Evolutionary conservation across 331 rosid species (phyloP), one percentile per base, ranked within the genome.

Genomic region (Malus hybrid): DNA sequence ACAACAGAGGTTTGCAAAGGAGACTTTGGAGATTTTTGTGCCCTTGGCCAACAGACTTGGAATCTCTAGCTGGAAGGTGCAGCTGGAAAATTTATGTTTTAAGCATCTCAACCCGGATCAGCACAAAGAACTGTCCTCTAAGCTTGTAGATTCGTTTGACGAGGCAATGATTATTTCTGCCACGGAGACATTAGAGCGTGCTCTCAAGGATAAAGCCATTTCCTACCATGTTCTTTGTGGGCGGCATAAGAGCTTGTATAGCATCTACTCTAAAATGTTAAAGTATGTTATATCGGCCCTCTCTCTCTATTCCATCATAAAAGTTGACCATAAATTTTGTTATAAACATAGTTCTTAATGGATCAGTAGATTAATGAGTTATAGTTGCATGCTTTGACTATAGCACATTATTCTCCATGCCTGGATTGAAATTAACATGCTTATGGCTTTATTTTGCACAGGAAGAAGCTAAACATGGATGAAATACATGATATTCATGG

Each of bases 1-100:
- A 84, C 97, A 81, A 76, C 91, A 86, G 80, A 86, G 97, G 79
- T 90, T 95, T 81, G 99, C 99, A 16, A 95, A 92, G 87, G 99
- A 95, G 74, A 95, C 99, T 39, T 79, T 90, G 86, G 99, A 95
- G 91, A 92, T 95, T 77, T 95, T 92, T 18, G 89, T 88, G 15
- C 99, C 99, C 36, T 77, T 95, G 88, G 93, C 99, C 29, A 90
- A 92, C 77, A 93, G 99, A 48, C 81, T 95, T 22, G 99, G 99
- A 83, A 90, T 95, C 80, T 88, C 86, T 73, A 90, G 76, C 71
- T 95, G 99, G 97, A 95, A 95, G 87, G 97, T 86, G 64, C 92
- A 88, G 66, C 80, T 95, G 62, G 99, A 90, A 79, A 92, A 85
- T 80, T 71, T 90, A 70, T 95, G 97, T 83, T 92, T 92, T 64